Evolutionary conservation across 768 basidiomycete genomes (phyloP).

Genomic region (Russula sp.): DNA sequence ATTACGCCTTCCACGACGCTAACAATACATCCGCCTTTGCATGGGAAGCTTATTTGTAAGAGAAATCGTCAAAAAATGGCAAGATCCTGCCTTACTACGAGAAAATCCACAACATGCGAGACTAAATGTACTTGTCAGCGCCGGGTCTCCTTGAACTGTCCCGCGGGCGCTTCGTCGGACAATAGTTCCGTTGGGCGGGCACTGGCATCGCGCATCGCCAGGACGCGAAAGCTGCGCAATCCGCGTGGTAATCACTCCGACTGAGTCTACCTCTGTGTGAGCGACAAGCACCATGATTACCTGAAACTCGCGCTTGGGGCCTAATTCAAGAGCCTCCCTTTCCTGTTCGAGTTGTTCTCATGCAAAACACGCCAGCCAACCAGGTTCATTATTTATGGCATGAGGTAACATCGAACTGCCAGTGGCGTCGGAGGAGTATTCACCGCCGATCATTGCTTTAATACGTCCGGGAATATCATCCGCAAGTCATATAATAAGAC

Average conservation of each 20-base stretch:
- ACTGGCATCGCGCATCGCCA: conserved; percentile 28
- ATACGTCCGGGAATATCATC: conserved; percentile 36
- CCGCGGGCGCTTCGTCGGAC: conserved; percentile 18
- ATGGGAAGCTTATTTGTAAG: conserved; percentile 67
- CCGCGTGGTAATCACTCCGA: conserved; percentile 27
- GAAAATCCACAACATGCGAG: no score
- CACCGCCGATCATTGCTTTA: conserved; percentile 19
- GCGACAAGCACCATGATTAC: conserved; percentile 40
- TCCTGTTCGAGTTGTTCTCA: conserved; percentile 48
- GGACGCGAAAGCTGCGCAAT: conserved; percentile 27
- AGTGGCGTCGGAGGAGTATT: conserved; percentile 19
- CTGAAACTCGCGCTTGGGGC: conserved; percentile 70
- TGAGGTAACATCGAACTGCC: conserved; percentile 14
- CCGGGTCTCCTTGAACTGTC: conserved; percentile 26
- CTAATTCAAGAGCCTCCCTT: conserved; percentile 49
- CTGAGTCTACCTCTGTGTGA: conserved; percentile 11
- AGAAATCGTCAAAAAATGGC: no score
- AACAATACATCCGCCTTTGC: conserved; percentile 69
- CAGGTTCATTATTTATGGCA: conserved; percentile 44
- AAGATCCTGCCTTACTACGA: not conserved
- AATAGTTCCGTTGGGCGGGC: conserved; percentile 21
- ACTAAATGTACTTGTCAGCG: conserved; percentile 20
- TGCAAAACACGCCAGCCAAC: conserved; percentile 59
- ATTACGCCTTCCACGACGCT: conserved; percentile 43
- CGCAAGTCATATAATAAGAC: not conserved